These are phyloP conservation scores for Trametes elegans DNA, from an alignment of 768 basidiomycete genomes.

Conservation along the genomic window DNA sequence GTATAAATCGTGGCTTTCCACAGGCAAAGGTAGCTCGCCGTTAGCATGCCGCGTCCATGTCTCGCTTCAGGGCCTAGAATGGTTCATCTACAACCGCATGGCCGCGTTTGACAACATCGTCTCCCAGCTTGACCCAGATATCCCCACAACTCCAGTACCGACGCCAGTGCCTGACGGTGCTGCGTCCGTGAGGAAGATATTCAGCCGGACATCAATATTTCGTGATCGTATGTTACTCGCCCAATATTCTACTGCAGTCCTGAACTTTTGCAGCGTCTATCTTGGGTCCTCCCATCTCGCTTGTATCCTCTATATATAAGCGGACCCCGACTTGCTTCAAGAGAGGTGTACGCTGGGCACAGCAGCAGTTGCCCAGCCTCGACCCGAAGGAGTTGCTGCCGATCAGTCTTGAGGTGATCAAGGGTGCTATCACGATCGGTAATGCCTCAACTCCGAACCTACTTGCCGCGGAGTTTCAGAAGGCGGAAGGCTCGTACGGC, in stretches of 20 bases:
- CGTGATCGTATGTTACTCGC: conserved; percentile 26
- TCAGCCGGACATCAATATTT: conserved; percentile 27
- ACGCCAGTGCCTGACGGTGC: conserved; percentile 15
- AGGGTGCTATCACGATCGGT: conserved; percentile 81
- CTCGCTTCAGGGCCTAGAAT: conserved; percentile 83
- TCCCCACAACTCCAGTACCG: conserved; percentile 17
- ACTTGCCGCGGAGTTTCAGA: conserved; percentile 77
- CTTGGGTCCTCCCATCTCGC: conserved; percentile 24
- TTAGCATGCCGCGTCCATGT: conserved; percentile 80
- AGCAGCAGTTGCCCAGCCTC: conserved; percentile 62
- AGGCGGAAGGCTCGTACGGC: conserved; percentile 77
- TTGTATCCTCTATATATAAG: conserved; percentile 28
- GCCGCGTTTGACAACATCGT: conserved; percentile 87
- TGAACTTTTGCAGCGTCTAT: conserved; percentile 16
- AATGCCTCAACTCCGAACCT: conserved; percentile 84
- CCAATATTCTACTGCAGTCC: neutral
- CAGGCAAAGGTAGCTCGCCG: conserved; percentile 27
- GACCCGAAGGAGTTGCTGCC: conserved; percentile 87
- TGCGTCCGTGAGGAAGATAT: conserved; percentile 28
- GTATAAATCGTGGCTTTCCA: too few species aligned
- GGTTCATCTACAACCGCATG: conserved; percentile 90
- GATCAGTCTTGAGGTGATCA: conserved; percentile 72
- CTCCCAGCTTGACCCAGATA: conserved; percentile 58
- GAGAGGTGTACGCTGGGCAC: conserved; percentile 49
- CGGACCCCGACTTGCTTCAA: conserved; percentile 34